Percentiles rank a stretch among this genome's conserved stretches.
Conservation (phyloP, 345 rosid species). For the Linum lewisii region DNA sequence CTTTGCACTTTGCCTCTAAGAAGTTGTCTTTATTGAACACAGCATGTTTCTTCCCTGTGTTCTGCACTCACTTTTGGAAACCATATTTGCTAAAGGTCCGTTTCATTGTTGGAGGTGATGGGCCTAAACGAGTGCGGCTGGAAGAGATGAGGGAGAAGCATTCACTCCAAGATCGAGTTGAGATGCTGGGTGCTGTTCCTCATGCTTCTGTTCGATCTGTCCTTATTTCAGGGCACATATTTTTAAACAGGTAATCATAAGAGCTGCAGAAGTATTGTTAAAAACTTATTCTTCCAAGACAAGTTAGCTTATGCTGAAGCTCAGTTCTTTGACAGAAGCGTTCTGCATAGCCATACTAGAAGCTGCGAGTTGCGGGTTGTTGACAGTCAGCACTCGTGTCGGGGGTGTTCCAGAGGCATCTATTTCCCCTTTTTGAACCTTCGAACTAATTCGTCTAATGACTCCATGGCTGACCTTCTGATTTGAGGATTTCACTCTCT, state of each 20-base stretch:
- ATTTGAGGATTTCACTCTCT: too few relatives aligned
- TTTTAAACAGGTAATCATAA: constrained; percentile 67
- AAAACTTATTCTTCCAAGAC: background rate
- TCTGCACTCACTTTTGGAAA: too few relatives aligned
- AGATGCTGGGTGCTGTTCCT: constrained; percentile 89
- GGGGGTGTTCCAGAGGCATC: constrained; percentile 99
- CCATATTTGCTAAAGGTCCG: constrained; percentile 62
- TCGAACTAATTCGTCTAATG: too few relatives aligned
- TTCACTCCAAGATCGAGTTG: constrained; percentile 91
- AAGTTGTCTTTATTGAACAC: too few relatives aligned
- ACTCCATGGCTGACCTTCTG: too few relatives aligned
- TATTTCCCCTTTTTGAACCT: too few relatives aligned
- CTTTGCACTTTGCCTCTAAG: too few relatives aligned
- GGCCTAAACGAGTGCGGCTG: constrained; percentile 79
- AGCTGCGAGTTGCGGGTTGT: constrained; percentile 94
- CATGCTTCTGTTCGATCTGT: constrained; percentile 83
- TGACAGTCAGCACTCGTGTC: constrained; percentile 90
- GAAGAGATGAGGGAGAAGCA: constrained; percentile 98
- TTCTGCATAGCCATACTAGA: constrained; percentile 97
- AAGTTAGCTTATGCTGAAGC: background rate
- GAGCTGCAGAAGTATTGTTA: too few relatives aligned
- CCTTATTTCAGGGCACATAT: constrained; percentile 79
- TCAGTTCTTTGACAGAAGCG: constrained; percentile 95
- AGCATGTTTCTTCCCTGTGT: too few relatives aligned
- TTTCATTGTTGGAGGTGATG: constrained; percentile 91